These are phyloP conservation scores for Irpex rosettiformis DNA, from an alignment of 1,284 basidiomycete species.

Conservation along the genomic window DNA sequence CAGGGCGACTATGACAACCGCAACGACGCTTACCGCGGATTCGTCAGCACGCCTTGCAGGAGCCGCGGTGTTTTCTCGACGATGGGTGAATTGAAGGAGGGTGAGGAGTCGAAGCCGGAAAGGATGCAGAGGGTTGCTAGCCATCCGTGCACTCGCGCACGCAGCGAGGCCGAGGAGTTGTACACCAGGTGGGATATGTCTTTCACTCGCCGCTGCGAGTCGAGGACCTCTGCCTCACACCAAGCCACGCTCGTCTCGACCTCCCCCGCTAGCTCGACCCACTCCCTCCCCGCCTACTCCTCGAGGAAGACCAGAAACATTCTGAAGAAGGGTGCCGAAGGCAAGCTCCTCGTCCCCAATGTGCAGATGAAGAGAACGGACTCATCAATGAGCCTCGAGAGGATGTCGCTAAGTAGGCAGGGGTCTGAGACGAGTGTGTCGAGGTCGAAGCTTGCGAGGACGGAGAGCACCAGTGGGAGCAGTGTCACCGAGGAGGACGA, in stretches of 20 bases:
- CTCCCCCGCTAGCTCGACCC: constrained; percentile 29
- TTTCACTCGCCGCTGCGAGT: constrained; percentile 48
- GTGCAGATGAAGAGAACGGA: constrained; percentile 45
- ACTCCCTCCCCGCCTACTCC: constrained; percentile 25
- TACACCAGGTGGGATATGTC: constrained; percentile 51
- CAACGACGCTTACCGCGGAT: constrained; percentile 27
- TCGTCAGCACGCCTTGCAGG: constrained; percentile 46
- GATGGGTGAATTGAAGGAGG: constrained; percentile 30
- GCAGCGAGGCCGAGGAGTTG: constrained; percentile 38
- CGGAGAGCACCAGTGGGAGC: constrained; percentile 10
- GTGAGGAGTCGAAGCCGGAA: constrained; percentile 14
- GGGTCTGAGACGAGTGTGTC: constrained; percentile 18
- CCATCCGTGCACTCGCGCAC: constrained; percentile 20
- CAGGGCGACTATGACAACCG: constrained; percentile 37
- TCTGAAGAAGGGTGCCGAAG: constrained; percentile 53
- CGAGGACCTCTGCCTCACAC: constrained; percentile 37
- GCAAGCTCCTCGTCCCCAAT: constrained; percentile 63
- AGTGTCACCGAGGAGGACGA: constrained; percentile 39
- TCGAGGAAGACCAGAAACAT: constrained; percentile 25
- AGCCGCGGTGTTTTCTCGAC: constrained; percentile 47
- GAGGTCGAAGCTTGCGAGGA: constrained; percentile 33
- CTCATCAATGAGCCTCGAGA: constrained; percentile 23
- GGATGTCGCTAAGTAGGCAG: constrained; percentile 21
- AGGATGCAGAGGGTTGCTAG: constrained; percentile 10
- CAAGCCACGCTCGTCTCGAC: constrained; percentile 17